A percentile compares a stretch with the other conserved stretches of the same genome.
These are phyloP conservation scores for Deuterostichococcus epilithicus DNA, from an alignment of 139 green algal species.

Conservation along the genomic window DNA sequence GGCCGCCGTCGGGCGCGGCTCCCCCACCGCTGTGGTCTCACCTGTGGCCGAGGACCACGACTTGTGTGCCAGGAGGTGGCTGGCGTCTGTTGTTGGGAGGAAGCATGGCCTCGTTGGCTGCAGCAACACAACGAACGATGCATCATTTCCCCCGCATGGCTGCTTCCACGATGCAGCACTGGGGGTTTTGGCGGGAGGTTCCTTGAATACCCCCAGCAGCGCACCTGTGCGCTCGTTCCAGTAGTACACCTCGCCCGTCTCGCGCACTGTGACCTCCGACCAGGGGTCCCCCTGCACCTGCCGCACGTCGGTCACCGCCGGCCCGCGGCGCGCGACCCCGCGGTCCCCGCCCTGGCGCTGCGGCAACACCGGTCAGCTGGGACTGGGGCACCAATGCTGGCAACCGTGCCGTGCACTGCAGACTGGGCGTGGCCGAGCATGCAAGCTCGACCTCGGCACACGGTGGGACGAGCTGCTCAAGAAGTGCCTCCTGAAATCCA, in stretches of 20 bases:
- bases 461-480: no score
- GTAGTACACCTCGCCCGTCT: constrained; percentile 6
- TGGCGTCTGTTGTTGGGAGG: no score
- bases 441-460: no score
- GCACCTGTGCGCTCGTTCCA: constrained; percentile 6
- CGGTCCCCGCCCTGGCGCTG: background rate
- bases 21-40: constrained; percentile 5
- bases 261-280: background rate
- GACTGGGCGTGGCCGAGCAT: no score
- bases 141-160: background rate
- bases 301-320: background rate
- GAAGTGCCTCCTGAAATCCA: no score
- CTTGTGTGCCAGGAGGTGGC: no score
- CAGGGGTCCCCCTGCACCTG: background rate
- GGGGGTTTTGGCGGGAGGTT: background rate
- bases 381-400: no score
- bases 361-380: no score
- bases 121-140: background rate
- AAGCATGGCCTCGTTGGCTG: no score
- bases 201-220: background rate
- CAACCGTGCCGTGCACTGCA: no score
- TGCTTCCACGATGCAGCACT: background rate
- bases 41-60: background rate
- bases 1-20: background rate
- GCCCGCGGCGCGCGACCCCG: background rate